phyloP scores from a whole-genome alignment of 495 filamentous ascomycete genomes.

The Aspergillus ostianus region DNA sequence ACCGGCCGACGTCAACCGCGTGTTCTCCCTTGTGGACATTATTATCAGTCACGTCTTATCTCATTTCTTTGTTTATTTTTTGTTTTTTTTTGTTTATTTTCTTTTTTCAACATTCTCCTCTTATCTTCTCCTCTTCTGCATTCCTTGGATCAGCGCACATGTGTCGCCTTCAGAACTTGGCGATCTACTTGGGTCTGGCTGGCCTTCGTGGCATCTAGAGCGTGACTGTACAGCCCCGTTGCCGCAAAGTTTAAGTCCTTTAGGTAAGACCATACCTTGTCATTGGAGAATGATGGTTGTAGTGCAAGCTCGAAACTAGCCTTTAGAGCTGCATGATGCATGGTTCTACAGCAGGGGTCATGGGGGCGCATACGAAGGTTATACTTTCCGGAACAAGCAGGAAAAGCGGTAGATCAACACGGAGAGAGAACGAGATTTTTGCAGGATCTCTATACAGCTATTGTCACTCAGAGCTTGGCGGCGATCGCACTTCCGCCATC shows the following conservation, averaged over 20 bases:
- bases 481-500: conserved; percentile 63
- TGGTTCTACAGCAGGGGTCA: neutral
- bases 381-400: neutral
- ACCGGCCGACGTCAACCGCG: neutral
- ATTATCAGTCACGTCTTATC: neutral
- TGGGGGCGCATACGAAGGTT: neutral
- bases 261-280: neutral
- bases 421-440: neutral
- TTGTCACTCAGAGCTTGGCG: conserved; percentile 49
- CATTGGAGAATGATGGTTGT: neutral
- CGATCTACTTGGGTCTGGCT: neutral
- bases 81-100: no score
- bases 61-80: neutral
- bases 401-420: neutral
- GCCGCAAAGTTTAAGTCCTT: neutral
- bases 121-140: neutral
- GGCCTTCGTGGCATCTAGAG: neutral
- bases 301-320: neutral
- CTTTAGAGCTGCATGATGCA: neutral
- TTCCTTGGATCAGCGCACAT: neutral
- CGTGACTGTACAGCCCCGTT: neutral
- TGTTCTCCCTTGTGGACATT: neutral
- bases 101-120: no score
- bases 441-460: neutral
- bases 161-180: neutral